Evolutionary conservation across 225 moss, liverwort and hornwort genomes (phyloP), one percentile per base, ranked within the genome.

Genomic region (Rhytidiadelphus loreus): DNA sequence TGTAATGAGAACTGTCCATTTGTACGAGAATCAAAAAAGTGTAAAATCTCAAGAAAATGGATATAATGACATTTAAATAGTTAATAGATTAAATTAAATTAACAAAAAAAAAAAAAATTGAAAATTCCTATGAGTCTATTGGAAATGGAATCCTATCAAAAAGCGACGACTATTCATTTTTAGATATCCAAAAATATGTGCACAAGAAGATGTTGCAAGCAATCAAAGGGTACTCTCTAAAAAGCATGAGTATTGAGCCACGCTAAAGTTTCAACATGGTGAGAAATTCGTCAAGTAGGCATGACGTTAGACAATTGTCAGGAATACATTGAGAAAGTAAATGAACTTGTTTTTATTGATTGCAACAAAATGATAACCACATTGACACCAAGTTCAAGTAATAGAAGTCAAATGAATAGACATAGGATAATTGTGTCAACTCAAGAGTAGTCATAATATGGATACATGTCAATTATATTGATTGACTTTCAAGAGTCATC

Each of bases 181-280:
- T 20, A 20, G 9, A 22, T 68, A n/a, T 22, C n/a, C 22, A 7
- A 68, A 68, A 22, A 22, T 12, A n/a, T 68, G 22, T 68, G 22
- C 22, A n/a, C 22, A n/a, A 12, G 22, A 2, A 12, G 5, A n/a
- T 1, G 1, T 68, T n/a, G 68, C 2, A n/a, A 68, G 22, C 1
- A 11, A 7, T 19, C 35, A 10, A 19, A 18, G 5, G 64, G 18
- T 1, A 1, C 32, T 63, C 1, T 0, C 6, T 1, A 20, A 65
- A 35, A 19, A 3, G 6, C 6, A 19, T 0, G 19, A 65, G 3
- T 19, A 19, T 19, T 64, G 64, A 64, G 10, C 2, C 3, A 33
- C 1, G 1, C 9, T 8, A 33, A 1, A 9, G 5, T 4, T 65
- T 9, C 2, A 0, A 39, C 0, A 1, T 39, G 9, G 33, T 39